Base-by-base conservation (phyloP, 345 rosid species). In the Salix dunnii region DNA sequence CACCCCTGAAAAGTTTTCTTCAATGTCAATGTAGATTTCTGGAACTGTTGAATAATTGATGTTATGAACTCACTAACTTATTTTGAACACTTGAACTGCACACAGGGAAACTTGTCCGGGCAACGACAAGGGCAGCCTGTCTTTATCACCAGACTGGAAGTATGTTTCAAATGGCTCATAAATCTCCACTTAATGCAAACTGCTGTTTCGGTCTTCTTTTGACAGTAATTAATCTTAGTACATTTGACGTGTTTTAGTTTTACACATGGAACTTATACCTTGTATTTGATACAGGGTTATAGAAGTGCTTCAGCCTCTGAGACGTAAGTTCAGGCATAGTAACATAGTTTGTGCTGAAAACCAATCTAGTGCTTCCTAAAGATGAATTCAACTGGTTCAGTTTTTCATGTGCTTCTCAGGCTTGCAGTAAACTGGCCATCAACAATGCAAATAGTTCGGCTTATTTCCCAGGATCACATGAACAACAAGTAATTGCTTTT, bases 121-220 rank as follows among this genome's bases (percentile, higher is more conserved):
- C 97, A 92, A 84, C 89, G 97, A 77, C 98, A 96, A 85, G 94
- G 98, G 74, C 99, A 96, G 81, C 99, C 97, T 61, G 97, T 96
- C 77, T 93, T 93, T 74, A 93, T 96, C 82, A 96, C 99, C 85
- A 88, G 86, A 85, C 84, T 96, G 80, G 99, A 96, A 87, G 99
- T 96, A 84, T 84, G 90, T 75, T 33, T 71, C 40, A 67, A 36
- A 53, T 33, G 63, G 67, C 28, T 38, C 13, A 51, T 68, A 38
- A 68, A 36, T 40, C 30, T n/a, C 23, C 30, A 70, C 40, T 55
- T 58, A 66, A 72, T 70, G 71, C 76, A 16, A 18, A 14, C 10
- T 74, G 58, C 6, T 58, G 36, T 42, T 79, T 79, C 72, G 73
- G 67, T 53, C 71, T 74, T 61, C 62, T 21, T 69, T 48, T 76